phyloP scores from a whole-genome alignment of 2,329 filamentous ascomycete species.

The Exophiala xenobiotica region DNA sequence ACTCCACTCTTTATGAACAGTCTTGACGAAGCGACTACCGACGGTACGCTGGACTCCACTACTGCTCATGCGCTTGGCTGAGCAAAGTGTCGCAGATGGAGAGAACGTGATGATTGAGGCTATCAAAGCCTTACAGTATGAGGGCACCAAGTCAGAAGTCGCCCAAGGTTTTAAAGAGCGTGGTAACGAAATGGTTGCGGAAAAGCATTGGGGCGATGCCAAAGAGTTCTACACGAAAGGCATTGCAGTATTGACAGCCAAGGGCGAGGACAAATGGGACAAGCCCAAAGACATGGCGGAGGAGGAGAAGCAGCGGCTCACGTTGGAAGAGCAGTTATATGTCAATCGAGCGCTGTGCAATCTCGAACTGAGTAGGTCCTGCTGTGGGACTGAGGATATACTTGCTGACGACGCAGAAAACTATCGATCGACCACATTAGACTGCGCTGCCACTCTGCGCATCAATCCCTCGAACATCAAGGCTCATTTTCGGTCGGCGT shows the following conservation, averaged over 20 bases:
- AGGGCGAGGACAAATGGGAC: constrained; percentile 48
- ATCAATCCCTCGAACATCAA: constrained; percentile 82
- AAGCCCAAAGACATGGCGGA: constrained; percentile 54
- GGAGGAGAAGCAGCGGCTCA: constrained; percentile 62
- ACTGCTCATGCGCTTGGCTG: constrained; percentile 12
- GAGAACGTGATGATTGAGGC: constrained; percentile 85
- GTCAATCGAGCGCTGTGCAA: constrained; percentile 89
- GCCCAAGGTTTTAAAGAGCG: constrained; percentile 82
- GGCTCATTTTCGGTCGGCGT: constrained; percentile 81
- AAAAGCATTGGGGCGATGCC: constrained; percentile 74
- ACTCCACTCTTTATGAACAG: constrained; percentile 94
- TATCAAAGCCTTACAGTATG: constrained; percentile 84
- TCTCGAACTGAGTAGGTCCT: constrained; percentile 67
- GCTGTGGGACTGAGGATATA: neutral
- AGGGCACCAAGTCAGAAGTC: constrained; percentile 83
- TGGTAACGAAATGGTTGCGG: constrained; percentile 83
- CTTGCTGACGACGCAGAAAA: constrained; percentile 58
- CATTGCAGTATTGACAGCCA: constrained; percentile 64
- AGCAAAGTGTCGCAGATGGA: constrained; percentile 44
- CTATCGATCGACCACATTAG: constrained; percentile 79
- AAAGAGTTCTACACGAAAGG: constrained; percentile 90
- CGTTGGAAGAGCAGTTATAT: constrained; percentile 72
- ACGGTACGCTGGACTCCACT: constrained; percentile 39
- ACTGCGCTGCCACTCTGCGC: constrained; percentile 76
- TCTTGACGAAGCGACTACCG: constrained; percentile 62